Conservation (phyloP, 2,329 filamentous ascomycete species). For the Sporothrix brunneoviolacea region DNA sequence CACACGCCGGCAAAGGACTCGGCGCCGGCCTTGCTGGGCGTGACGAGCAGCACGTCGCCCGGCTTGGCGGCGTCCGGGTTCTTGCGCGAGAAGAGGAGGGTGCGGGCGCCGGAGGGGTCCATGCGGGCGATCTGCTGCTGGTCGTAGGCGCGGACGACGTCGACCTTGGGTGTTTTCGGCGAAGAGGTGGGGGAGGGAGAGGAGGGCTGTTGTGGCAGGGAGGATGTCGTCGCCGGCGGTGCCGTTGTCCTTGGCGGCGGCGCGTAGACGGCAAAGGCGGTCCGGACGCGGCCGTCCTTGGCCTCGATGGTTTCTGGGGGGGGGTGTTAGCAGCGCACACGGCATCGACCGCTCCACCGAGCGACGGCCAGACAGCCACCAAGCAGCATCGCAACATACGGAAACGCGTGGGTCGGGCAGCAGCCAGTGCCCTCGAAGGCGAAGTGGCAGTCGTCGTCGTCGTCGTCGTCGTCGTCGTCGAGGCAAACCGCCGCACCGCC, state of each 20-base stretch:
- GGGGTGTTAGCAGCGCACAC: conserved; percentile 5
- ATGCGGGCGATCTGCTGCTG: conserved; percentile 63
- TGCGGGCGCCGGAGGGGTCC: conserved; percentile 79
- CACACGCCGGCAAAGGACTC: conserved; percentile 89
- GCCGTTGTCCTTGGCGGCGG: conserved; percentile 10
- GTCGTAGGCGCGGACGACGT: conserved; percentile 64
- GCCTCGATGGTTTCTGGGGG: conserved; percentile 13
- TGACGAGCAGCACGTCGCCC: conserved; percentile 88
- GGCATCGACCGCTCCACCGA: too few relatives aligned
- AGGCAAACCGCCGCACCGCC: conserved; percentile 10
- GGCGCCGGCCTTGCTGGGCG: conserved; percentile 66
- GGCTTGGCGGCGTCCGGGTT: conserved; percentile 75
- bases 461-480: conserved; percentile 3
- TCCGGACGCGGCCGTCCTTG: conserved; percentile 24
- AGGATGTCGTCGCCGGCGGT: neutral
- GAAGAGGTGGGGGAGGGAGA: conserved; percentile 11
- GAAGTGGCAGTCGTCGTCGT: neutral
- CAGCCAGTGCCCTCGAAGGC: neutral
- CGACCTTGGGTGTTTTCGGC: conserved; percentile 14
- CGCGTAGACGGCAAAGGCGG: conserved; percentile 44
- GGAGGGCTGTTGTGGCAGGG: conserved; percentile 8
- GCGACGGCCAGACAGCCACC: too few relatives aligned
- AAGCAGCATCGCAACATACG: too few relatives aligned
- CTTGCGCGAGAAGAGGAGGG: conserved; percentile 68
- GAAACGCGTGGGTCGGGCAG: neutral